Evolutionary conservation across 1,139 yeast species (phyloP), one percentile per base, ranked within the genome.

Genomic region (Yamadazyma oceani): DNA sequence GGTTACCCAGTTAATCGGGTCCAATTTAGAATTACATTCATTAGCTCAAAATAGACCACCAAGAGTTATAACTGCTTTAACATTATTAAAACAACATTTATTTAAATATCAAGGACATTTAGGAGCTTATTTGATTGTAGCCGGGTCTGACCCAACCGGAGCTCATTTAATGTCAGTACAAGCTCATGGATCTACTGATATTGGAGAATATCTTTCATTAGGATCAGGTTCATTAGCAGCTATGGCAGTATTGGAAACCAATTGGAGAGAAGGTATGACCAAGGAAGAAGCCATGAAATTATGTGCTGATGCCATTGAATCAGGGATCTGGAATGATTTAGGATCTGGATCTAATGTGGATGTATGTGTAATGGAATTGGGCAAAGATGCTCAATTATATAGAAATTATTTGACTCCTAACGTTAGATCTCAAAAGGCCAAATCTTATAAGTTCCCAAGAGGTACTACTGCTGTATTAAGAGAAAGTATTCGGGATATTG

Each of bases 191-290:
- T 88, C 96, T 10, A 90, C 97, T 13, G 97, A 92, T 62, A 85
- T 90, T 41, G 97, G 97, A 8, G 87, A 80, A 56, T 92, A 89
- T 62, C 86, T 84, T 60, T 83, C 97, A 9, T 73, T 92, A 49
- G 98, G 98, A 5, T 87, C 96, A 3, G 98, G 98, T 45, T 89
- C 97, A n/a, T 77, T 92, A 61, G 97, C 98, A 3, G 98, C 98
- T 12, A 92, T 92, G 96, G 96, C 98, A 2, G 94, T 92, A 16
- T 73, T 92, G 54, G 98, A 92, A 64, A 78, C 94, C 30, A 76
- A 82, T 48, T 92, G 95, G 94, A 80, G 75, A 54, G 81, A 78
- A 45, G 87, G 79, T 47, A 66, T 92, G 73, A 75, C 82, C 17
- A 83, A 73, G 59, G 95, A 89, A 35, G 96, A 88, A 58, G 98